Base-by-base conservation (phyloP, 768 basidiomycete species). In the Lactarius quietus region DNA sequence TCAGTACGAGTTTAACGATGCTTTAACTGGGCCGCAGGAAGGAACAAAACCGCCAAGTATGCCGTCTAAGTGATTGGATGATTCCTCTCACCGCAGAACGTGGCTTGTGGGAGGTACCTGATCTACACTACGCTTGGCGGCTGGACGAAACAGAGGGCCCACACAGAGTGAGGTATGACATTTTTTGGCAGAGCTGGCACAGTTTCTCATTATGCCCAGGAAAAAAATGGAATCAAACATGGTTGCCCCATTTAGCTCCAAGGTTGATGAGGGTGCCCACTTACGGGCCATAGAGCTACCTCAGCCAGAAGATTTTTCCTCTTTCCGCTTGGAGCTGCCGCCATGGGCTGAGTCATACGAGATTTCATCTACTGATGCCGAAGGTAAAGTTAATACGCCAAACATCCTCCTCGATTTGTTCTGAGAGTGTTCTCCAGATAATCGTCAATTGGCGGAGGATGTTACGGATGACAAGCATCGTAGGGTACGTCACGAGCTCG, bases 81-180 rank as follows among this genome's bases (percentile, higher is more conserved):
- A 75, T 83, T 45, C 71, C 85, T 10, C 76, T 90, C 28, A 84
- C 84, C 2, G 86, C 86, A 0, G 95, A 96, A 72, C 83, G 91
- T 26, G 93, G 93, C 0, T 72, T 96, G 15, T 96, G 95, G 94
- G 85, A 87, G 2, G 81, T 83, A 52, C 74, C 80, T 18, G 79
- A 78, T 45, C 76, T 72, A 3, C 76, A 78, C 28, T 76, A 77
- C 8, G 70, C 82, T 14, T 96, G 95, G 95, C 79, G 88, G 36
- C 75, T 96, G 53, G 95, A 96, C 67, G 94, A 95, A 71, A 95
- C 93, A 2, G 95, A 97, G 71, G 95, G 94, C 1, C 94, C 93
- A 1, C 83, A 91, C 70, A 84, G 94, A 55, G 89, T 92, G 60
- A 80, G 94, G 93, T 93, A 70, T 33, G 81, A 68, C 10, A 28